A percentile compares a stretch with the other conserved stretches of the same genome.
These are phyloP conservation scores for Streptanthus diversifolius DNA, from an alignment of 345 rosid species.

Conservation along the genomic window DNA sequence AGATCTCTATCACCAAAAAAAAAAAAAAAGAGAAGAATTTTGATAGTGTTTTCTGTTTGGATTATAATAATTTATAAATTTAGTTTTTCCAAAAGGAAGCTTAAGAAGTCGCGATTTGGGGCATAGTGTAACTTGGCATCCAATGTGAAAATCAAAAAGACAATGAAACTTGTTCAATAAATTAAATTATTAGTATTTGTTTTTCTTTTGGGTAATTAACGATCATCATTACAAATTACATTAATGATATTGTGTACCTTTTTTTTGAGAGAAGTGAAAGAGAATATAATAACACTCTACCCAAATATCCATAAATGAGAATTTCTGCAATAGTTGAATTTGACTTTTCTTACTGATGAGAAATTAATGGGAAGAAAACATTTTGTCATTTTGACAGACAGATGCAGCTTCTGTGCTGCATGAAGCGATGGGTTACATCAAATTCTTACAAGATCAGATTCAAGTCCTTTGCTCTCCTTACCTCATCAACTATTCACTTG, in stretches of 20 bases:
- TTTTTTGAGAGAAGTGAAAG: background rate
- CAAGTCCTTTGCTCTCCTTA: slow-evolving; percentile 86
- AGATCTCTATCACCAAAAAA: background rate
- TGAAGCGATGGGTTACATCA: slow-evolving; percentile 97
- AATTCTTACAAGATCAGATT: slow-evolving; percentile 88
- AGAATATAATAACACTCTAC: slow-evolving; percentile 5
- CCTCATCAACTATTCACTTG: slow-evolving; percentile 44
- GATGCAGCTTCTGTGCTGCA: slow-evolving; percentile 91
- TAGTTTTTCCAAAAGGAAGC: slow-evolving; percentile 32
- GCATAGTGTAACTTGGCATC: slow-evolving; percentile 29
- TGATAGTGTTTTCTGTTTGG: background rate
- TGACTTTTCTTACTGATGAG: slow-evolving; percentile 15
- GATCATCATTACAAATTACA: slow-evolving; percentile 5
- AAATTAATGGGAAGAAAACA: background rate
- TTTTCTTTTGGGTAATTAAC: background rate
- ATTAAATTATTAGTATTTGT: slow-evolving; percentile 8
- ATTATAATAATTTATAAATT: background rate
- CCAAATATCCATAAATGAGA: slow-evolving; percentile 9
- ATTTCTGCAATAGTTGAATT: background rate
- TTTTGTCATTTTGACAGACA: slow-evolving; percentile 51
- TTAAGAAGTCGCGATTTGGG: slow-evolving; percentile 40
- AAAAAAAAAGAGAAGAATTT: background rate
- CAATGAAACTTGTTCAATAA: slow-evolving; percentile 24
- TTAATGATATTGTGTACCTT: slow-evolving; percentile 9
- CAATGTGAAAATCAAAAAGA: slow-evolving; percentile 34